These are phyloP conservation scores for Pythium utonaiense DNA, from an alignment of 352 stramenopile genomes.

Conservation along the genomic window DNA sequence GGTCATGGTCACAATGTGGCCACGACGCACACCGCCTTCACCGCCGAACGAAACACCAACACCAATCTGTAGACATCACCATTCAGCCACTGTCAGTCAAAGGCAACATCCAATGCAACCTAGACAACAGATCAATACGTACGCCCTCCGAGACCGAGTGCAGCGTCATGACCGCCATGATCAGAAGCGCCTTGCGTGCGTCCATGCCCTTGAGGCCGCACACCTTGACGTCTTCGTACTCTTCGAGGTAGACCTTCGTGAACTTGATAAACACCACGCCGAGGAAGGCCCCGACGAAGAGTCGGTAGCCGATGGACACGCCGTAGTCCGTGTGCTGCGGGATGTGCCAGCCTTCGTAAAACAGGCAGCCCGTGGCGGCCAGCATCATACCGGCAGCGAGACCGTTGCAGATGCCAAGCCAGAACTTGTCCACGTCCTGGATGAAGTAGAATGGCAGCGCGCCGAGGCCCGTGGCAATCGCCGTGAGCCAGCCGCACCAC, in stretches of 20 bases:
- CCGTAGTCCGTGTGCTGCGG: slow-evolving; percentile 66
- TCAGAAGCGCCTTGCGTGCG: slow-evolving; percentile 92
- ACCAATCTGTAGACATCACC: slow-evolving; percentile 51
- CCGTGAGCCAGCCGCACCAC: slow-evolving; percentile 98
- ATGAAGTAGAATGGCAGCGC: slow-evolving; percentile 95
- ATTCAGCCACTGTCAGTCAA: background rate
- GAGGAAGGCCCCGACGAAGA: slow-evolving; percentile 86
- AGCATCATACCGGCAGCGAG: slow-evolving; percentile 98
- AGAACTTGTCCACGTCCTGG: slow-evolving; percentile 91
- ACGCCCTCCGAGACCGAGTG: slow-evolving; percentile 98
- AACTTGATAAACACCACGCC: slow-evolving; percentile 96
- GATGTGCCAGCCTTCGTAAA: slow-evolving; percentile 91
- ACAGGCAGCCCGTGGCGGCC: slow-evolving; percentile 92
- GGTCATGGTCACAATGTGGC: slow-evolving; percentile 96
- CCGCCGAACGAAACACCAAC: slow-evolving; percentile 97
- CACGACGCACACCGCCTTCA: slow-evolving; percentile 89
- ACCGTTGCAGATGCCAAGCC: slow-evolving; percentile 92
- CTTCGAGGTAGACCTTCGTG: slow-evolving; percentile 93
- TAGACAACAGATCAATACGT: slow-evolving; percentile 11
- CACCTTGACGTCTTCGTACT: slow-evolving; percentile 94
- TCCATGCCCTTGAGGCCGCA: slow-evolving; percentile 76
- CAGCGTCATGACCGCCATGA: slow-evolving; percentile 98
- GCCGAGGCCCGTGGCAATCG: slow-evolving; percentile 93
- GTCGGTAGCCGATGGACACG: slow-evolving; percentile 70
- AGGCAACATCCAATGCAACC: background rate